Percentiles rank a stretch among this genome's conserved stretches.
Evolutionary conservation across 2,329 filamentous ascomycete species (phyloP).

Genomic region (Trichophyton benhamiae): DNA sequence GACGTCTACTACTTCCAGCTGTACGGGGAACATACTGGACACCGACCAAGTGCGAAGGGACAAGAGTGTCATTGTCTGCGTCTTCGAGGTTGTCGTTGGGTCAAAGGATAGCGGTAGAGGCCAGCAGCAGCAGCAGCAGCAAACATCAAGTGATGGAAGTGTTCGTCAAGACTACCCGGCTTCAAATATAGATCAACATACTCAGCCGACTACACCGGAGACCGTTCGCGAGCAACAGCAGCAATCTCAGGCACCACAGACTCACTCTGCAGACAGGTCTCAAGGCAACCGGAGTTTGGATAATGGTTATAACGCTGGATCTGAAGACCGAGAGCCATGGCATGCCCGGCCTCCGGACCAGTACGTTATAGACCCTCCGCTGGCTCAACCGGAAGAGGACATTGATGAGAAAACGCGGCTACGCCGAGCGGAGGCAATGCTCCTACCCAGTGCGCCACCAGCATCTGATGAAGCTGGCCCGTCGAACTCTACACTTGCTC

Average conservation of each 20-base stretch:
- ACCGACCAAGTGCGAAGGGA: constrained; percentile 76
- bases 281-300: neutral
- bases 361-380: constrained; percentile 15
- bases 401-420: constrained; percentile 74
- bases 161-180: constrained; percentile 14
- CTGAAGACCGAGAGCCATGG: constrained; percentile 3
- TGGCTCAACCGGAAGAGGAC: constrained; percentile 45
- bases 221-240: constrained; percentile 1
- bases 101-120: constrained; percentile 60
- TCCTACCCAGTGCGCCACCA: constrained; percentile 71
- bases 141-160: constrained; percentile 15
- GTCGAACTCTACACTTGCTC: constrained; percentile 31
- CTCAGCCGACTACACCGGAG: neutral
- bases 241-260: neutral
- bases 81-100: constrained; percentile 78
- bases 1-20: constrained; percentile 30
- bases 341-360: constrained; percentile 1
- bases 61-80: constrained; percentile 78
- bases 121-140: constrained; percentile 32
- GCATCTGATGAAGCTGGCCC: constrained; percentile 34
- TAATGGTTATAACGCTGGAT: constrained; percentile 1
- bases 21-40: constrained; percentile 59
- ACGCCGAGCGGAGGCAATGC: constrained; percentile 60
- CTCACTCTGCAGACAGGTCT: neutral
- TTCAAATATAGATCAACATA: constrained; percentile 20